Percentiles rank a stretch among this genome's conserved stretches.
These are phyloP conservation scores for Cladobotryum protrusum DNA, from an alignment of 2,329 filamentous ascomycete species.

Conservation along the genomic window DNA sequence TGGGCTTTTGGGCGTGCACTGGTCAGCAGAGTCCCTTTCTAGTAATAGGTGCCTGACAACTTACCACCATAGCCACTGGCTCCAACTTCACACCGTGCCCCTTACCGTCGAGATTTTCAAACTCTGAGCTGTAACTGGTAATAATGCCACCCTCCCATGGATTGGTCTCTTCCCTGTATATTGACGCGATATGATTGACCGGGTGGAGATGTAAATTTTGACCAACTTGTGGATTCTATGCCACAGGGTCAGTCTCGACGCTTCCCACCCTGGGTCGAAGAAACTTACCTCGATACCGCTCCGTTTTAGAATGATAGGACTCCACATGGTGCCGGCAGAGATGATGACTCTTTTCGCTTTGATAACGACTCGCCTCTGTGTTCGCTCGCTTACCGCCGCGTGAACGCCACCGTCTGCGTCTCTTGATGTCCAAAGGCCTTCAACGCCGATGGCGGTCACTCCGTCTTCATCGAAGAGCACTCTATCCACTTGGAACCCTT, in stretches of 20 bases:
- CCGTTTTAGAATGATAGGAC: conserved; percentile 66
- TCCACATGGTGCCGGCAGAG: conserved; percentile 70
- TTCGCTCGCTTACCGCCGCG: conserved; percentile 41
- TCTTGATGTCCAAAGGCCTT: conserved; percentile 69
- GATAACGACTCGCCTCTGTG: conserved; percentile 58
- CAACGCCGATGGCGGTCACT: conserved; percentile 61
- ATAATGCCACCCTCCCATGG: conserved; percentile 72
- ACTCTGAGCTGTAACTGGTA: conserved; percentile 68
- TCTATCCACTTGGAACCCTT: conserved; percentile 68
- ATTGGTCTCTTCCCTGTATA: conserved; percentile 64
- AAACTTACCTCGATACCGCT: conserved; percentile 65
- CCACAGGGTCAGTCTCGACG: background rate
- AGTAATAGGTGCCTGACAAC: conserved; percentile 16
- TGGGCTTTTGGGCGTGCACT: conserved; percentile 44
- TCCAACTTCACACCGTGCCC: conserved; percentile 84
- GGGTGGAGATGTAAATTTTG: conserved; percentile 79
- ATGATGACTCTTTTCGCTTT: conserved; percentile 76
- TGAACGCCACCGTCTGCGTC: conserved; percentile 55
- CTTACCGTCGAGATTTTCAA: conserved; percentile 72
- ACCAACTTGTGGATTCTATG: conserved; percentile 70
- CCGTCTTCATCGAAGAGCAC: conserved; percentile 59
- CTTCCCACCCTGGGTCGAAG: too few species aligned
- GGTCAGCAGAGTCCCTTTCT: background rate
- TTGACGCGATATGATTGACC: conserved; percentile 49
- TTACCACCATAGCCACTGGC: conserved; percentile 60